phyloP scores from a whole-genome alignment of 2,329 filamentous ascomycete genomes.

The Alternaria triticimaculans region DNA sequence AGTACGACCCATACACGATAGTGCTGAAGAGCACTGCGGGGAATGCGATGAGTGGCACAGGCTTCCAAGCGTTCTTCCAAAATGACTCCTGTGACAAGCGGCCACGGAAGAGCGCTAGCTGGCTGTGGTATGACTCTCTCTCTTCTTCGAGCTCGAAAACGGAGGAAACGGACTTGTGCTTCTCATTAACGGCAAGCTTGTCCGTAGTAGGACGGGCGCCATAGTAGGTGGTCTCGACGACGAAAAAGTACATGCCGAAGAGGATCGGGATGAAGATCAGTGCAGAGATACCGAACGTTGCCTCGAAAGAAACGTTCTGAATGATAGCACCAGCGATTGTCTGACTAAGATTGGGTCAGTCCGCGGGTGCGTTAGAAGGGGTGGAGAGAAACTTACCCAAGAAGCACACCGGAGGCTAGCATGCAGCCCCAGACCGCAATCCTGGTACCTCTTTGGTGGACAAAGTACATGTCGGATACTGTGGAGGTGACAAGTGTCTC shows the following conservation, averaged over 20 bases:
- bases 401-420: constrained; percentile 45
- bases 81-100: constrained; percentile 40
- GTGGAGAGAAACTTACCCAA: constrained; percentile 45
- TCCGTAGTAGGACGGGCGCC: constrained; percentile 26
- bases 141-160: constrained; percentile 25
- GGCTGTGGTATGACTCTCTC: constrained; percentile 30
- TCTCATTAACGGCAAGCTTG: constrained; percentile 31
- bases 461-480: constrained; percentile 89
- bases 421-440: constrained; percentile 73
- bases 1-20: constrained; percentile 84
- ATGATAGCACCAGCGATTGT: constrained; percentile 54
- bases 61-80: constrained; percentile 52
- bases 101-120: constrained; percentile 39
- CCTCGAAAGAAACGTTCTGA: constrained; percentile 49
- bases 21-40: constrained; percentile 83
- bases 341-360: constrained; percentile 40
- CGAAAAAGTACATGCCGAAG: constrained; percentile 53
- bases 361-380: not conserved
- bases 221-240: constrained; percentile 53
- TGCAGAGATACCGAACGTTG: constrained; percentile 53
- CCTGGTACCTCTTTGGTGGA: constrained; percentile 81
- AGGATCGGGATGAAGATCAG: constrained; percentile 53
- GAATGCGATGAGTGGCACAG: constrained; percentile 82
- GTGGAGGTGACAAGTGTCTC: constrained; percentile 88
- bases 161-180: constrained; percentile 28